Evolutionary conservation across 306 rosid genomes (phyloP), one percentile per base, ranked within the genome.

Genomic region (Oxytropis ochrocephala): DNA sequence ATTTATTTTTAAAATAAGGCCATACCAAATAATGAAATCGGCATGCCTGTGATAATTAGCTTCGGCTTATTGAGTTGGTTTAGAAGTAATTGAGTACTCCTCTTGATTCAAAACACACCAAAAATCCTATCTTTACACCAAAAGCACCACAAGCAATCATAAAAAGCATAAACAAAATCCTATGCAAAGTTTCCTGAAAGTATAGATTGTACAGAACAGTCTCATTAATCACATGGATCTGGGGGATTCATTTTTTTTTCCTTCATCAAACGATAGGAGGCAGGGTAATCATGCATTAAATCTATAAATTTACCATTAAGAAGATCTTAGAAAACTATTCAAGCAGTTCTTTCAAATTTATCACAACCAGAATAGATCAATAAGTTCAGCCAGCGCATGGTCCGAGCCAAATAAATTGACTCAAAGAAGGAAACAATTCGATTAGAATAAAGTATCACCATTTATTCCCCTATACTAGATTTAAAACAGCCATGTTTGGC

Each of bases 391-490:
- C 43, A 38, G 38, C 6, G 21, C 68, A 64, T 74, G 12, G 7
- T 32, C 59, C 32, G 24, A 7, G 41, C 39, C 49, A 64, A 35
- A 2, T 21, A 47, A 38, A 49, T 29, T 67, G 48, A 46, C 30
- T 67, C 5, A 32, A 64, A 42, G 10, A 53, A 11, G 39, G 36
- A 27, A 39, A 39, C 7, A 4, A 51, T 16, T 59, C 19, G n/a
- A 62, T 11, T n/a, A 43, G 50, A 53, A 52, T 14, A 21, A 51
- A 44, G 39, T 38, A 70, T 18, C 61, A 33, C 12, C 9, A 63
- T 38, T 78, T 78, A 78, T 78, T 78, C 70, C 67, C n/a, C n/a
- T n/a, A n/a, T n/a, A n/a, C n/a, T 51, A 66, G 67, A 73, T 58
- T 58, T 66, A 51, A 33, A 55, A 61, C 59, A 69, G 59, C 27